Evolutionary conservation across 352 stramenopile species (phyloP).

Genomic region (Poterioochromonas sp.): DNA sequence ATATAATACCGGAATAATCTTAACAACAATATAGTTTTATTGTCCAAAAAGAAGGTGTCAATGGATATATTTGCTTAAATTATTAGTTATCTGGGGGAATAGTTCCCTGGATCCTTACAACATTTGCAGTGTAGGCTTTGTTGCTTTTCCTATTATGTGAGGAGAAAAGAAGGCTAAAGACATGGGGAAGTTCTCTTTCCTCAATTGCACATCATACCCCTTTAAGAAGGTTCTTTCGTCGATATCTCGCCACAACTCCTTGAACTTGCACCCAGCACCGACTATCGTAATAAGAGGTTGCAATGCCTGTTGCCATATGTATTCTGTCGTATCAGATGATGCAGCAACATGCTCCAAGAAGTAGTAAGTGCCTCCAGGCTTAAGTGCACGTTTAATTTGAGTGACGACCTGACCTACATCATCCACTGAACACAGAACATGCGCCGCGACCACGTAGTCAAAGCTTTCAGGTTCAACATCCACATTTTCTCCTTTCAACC

Average conservation of each 20-base stretch:
- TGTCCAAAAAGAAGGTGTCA: no score
- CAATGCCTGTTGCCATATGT: not conserved
- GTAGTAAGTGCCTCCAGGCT: not conserved
- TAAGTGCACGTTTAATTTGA: not conserved
- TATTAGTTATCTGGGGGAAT: no score
- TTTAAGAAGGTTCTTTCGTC: not conserved
- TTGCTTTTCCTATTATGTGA: constrained; percentile 3
- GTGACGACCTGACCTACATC: not conserved
- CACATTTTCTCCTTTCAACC: constrained; percentile 16
- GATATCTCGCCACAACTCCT: not conserved
- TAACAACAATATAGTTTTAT: no score
- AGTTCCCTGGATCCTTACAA: no score
- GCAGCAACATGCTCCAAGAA: constrained; percentile 24
- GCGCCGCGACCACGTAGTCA: not conserved
- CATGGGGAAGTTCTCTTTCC: not conserved
- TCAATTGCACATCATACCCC: not conserved
- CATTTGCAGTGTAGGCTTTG: not conserved
- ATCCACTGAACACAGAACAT: constrained; percentile 8
- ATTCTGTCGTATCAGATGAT: not conserved
- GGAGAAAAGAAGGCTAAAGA: not conserved
- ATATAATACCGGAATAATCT: no score
- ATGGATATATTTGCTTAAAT: no score
- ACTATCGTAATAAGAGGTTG: not conserved
- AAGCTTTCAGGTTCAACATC: constrained; percentile 10
- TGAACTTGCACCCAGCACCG: constrained; percentile 4